Evolutionary conservation across 805 yeast species (phyloP), one percentile per base, ranked within the genome.

Genomic region (Scheffersomyces coipomensis): DNA sequence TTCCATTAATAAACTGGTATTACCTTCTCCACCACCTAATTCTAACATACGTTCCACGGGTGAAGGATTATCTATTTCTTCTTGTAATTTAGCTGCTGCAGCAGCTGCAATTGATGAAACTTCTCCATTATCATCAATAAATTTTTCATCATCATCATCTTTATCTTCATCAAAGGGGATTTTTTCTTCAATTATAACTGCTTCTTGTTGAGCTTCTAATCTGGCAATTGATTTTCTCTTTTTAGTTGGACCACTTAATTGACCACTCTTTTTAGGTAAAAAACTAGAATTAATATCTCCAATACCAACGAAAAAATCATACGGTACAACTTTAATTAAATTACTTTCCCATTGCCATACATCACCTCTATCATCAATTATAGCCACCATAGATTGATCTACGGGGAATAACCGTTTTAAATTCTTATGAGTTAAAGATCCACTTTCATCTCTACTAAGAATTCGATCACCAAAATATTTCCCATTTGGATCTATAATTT

Each of bases 311-410:
- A 93, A 93, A 53, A 93, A 93, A 58, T 88, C 96, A 59, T 88
- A 93, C 0, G 99, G 99, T 2, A 89, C 85, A 4, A 91, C 98
- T 62, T 91, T 88, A 42, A 93, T 80, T 51, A 93, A 67, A 56
- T 93, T 90, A 10, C 85, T 81, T 49, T 88, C 86, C 99, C 99
- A 93, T 55, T 86, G 87, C 99, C 99, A 93, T 16, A 93, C 99
- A 60, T 93, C 99, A 2, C 97, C 99, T 58, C 99, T 77, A 60
- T 93, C 99, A 61, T 93, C 99, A 43, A 93, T 93, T 33, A 93
- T 83, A 2, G 87, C 93, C 23, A 93, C 99, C 96, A 93, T 85
- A 13, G 95, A 84, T 18, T 95, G 95, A 49, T 91, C 96, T 2
- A 91, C 95, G 0, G 99, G 99, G 53, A 93, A 93, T 39, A 93